These are phyloP conservation scores for Phytopythium helicoides DNA, from an alignment of 352 stramenopile genomes.

Conservation along the genomic window DNA sequence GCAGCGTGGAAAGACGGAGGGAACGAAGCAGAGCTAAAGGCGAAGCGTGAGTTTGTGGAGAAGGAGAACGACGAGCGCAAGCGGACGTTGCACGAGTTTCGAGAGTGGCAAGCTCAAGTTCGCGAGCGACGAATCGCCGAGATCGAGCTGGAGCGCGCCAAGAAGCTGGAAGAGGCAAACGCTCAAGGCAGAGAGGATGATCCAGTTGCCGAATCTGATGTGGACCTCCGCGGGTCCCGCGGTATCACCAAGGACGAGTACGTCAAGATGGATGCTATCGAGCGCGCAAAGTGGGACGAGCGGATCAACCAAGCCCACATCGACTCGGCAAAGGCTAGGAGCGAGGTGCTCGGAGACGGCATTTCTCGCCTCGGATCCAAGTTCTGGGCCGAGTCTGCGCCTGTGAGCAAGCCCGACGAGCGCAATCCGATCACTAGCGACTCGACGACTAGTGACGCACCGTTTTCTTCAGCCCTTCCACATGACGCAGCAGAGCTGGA, in stretches of 20 bases:
- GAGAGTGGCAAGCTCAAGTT: constrained; percentile 73
- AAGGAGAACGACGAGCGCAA: constrained; percentile 71
- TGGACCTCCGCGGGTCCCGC: constrained; percentile 52
- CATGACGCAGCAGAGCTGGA: too few relatives aligned
- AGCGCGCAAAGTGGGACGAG: constrained; percentile 54
- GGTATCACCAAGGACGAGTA: constrained; percentile 71
- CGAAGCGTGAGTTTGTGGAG: constrained; percentile 72
- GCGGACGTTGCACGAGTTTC: constrained; percentile 69
- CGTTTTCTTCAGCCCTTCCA: too few relatives aligned
- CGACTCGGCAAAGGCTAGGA: constrained; percentile 31
- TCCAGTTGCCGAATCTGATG: background rate
- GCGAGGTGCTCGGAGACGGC: constrained; percentile 41
- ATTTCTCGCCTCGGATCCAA: constrained; percentile 35
- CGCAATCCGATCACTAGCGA: too few relatives aligned
- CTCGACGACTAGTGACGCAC: too few relatives aligned
- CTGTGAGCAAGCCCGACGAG: background rate
- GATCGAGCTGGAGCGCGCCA: constrained; percentile 40
- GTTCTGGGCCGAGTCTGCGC: constrained; percentile 41
- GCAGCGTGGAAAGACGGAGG: constrained; percentile 89
- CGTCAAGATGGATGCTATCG: constrained; percentile 28
- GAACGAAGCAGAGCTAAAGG: constrained; percentile 82
- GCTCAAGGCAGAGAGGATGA: constrained; percentile 15
- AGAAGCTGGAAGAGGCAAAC: constrained; percentile 28
- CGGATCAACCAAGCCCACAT: constrained; percentile 51
- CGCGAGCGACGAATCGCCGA: constrained; percentile 59